These are phyloP conservation scores for Podila minutissima DNA, from an alignment of 192 early-diverging fungal genomes.

Conservation along the genomic window DNA sequence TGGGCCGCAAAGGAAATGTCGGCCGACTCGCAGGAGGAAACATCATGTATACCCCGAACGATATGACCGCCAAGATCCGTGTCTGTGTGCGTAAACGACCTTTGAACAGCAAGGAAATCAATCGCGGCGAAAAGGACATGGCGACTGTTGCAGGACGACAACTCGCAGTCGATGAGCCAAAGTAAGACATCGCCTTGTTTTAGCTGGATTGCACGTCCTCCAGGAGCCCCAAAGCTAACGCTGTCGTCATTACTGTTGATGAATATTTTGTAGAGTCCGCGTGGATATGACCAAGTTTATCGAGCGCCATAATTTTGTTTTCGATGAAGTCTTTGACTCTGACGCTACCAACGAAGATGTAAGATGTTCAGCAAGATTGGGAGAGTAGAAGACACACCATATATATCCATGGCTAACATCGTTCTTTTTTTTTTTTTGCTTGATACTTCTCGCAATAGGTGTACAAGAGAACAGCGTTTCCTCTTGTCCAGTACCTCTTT, in stretches of 20 bases:
- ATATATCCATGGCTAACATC: not conserved
- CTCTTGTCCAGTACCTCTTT: constrained; percentile 95
- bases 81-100: constrained; percentile 98
- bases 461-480: constrained; percentile 91
- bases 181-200: constrained; percentile 59
- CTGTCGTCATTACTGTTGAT: not conserved
- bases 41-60: constrained; percentile 30
- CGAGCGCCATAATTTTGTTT: constrained; percentile 93
- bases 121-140: constrained; percentile 88
- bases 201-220: not conserved
- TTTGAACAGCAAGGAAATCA: constrained; percentile 87
- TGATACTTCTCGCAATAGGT: constrained; percentile 49
- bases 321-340: constrained; percentile 97
- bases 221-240: not conserved
- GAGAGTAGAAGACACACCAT: not conserved
- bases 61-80: constrained; percentile 87
- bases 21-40: constrained; percentile 15
- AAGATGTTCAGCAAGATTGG: not conserved
- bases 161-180: constrained; percentile 92
- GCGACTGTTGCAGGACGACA: constrained; percentile 72
- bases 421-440: not conserved
- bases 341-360: constrained; percentile 84
- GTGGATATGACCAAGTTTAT: constrained; percentile 96
- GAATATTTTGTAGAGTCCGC: constrained; percentile 68
- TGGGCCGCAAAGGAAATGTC: constrained; percentile 18